A percentile compares a stretch with the other conserved stretches of the same genome.
These are phyloP conservation scores for Lanmaoa pseudosensibilis DNA, from an alignment of 768 basidiomycete genomes.

Conservation along the genomic window DNA sequence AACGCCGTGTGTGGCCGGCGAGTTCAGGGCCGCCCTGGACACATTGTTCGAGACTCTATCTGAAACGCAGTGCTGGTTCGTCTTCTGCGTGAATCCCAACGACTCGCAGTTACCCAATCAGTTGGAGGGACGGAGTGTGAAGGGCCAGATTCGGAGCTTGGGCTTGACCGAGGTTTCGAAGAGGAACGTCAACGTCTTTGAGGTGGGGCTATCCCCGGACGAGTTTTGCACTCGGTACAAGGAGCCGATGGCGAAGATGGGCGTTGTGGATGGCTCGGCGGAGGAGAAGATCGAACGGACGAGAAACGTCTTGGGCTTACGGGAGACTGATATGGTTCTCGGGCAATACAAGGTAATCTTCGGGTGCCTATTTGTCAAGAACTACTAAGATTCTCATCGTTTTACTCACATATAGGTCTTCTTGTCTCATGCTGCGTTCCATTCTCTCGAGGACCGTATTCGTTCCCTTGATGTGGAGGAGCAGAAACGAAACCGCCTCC, in stretches of 20 bases:
- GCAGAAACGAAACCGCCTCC: conserved; percentile 74
- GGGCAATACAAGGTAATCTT: conserved; percentile 77
- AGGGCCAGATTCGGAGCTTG: conserved; percentile 83
- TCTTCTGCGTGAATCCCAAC: conserved; percentile 93
- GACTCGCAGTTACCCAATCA: conserved; percentile 95
- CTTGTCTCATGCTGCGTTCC: conserved; percentile 83
- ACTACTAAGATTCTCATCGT: conserved; percentile 2
- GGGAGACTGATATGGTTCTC: conserved; percentile 73
- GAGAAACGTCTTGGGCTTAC: conserved; percentile 52
- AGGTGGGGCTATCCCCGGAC: conserved; percentile 79
- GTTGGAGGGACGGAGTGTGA: conserved; percentile 87
- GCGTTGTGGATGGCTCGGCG: conserved; percentile 60
- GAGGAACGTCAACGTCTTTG: conserved; percentile 64
- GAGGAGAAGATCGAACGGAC: conserved; percentile 61
- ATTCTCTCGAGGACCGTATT: conserved; percentile 82
- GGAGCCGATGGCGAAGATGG: conserved; percentile 57
- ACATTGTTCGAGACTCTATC: conserved; percentile 84
- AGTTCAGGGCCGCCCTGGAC: conserved; percentile 83
- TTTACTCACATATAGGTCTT: conserved; percentile 62
- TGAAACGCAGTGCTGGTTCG: conserved; percentile 88
- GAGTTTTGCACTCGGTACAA: conserved; percentile 87
- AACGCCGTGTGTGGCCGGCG: conserved; percentile 78
- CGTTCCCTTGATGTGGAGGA: conserved; percentile 85
- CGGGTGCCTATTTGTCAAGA: not conserved
- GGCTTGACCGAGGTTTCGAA: conserved; percentile 78